Evolutionary conservation across 768 basidiomycete genomes (phyloP).

Genomic region (Phylloporus arenicola): DNA sequence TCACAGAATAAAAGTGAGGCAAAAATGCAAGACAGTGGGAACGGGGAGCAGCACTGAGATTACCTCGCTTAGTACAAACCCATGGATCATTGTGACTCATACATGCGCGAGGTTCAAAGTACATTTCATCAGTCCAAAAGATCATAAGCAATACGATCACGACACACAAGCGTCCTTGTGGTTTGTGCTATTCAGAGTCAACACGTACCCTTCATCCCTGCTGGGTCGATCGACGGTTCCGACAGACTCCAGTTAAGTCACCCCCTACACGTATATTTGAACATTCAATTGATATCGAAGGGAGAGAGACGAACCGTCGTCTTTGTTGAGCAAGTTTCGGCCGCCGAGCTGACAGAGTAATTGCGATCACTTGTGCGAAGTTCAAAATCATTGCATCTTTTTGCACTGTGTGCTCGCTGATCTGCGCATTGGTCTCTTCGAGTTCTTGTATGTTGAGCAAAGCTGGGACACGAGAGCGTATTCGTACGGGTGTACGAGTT

Average conservation of each 20-base stretch:
- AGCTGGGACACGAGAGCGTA: too few species aligned
- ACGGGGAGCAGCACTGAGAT: too few species aligned
- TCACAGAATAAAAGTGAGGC: too few species aligned
- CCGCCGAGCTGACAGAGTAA: slow-evolving; percentile 78
- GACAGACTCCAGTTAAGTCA: slow-evolving; percentile 57
- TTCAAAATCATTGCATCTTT: too few species aligned
- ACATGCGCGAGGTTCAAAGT: not conserved
- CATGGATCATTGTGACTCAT: too few species aligned
- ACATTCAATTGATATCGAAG: not conserved
- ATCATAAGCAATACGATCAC: not conserved
- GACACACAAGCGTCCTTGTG: not conserved
- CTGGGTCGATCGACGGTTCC: slow-evolving; percentile 20
- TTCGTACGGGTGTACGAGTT: too few species aligned
- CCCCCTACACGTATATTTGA: slow-evolving; percentile 45
- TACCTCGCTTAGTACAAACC: too few species aligned
- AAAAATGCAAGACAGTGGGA: too few species aligned
- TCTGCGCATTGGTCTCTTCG: too few species aligned
- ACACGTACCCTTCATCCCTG: slow-evolving; percentile 17
- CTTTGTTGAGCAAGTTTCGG: slow-evolving; percentile 87
- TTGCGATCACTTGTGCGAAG: slow-evolving; percentile 69
- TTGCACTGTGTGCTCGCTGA: too few species aligned
- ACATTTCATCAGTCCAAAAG: not conserved
- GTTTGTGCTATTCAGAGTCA: slow-evolving; percentile 4
- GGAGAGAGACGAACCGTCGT: slow-evolving; percentile 50
- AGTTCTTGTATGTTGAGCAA: too few species aligned